Base-by-base conservation (phyloP, 2,329 filamentous ascomycete genomes). In the Pezicula carpinea region DNA sequence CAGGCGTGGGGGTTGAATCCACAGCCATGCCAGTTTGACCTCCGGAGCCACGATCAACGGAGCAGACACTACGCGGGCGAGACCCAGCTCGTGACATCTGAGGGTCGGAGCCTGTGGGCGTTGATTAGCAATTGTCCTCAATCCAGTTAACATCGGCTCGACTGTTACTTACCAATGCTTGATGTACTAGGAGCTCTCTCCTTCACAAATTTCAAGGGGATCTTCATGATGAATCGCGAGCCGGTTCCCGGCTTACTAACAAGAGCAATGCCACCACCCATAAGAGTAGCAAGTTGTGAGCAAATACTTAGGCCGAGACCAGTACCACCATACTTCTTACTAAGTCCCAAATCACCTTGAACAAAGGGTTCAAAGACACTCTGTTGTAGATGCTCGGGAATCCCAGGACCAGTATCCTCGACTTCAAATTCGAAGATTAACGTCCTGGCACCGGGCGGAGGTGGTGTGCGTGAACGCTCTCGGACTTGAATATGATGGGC, bases 311-410 rank as follows among this genome's bases (percentile, higher is more conserved):
- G 66, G 2, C 91, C 91, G 2, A 96, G 71, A 4, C 91, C 91
- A 1, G 91, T 96, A 14, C 91, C 91, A 15, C 89, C 89, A 61
- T 85, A 95, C 60, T 93, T 93, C 65, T 89, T 95, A 70, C 87
- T 95, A 14, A 96, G 69, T 1, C 89, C 87, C 1, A 93, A 70
- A 61, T 96, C 90, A n/a, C 87, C 91, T 66, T 96, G 91, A 0
- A 96, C 87, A 61, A 96, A 96, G 0, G 91, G 91, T 64, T 96
- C 91, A 62, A 96, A 96, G 8, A 96, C 89, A 55, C 84, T 84
- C 47, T 87, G 74, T 57, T 90, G 89, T 65, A 95, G 79, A 53
- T 85, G 71, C 6, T 83, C 78, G 0, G 89, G 81, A 47, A 96
- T 95, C 22, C 91, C 91, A 0, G 89, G 90, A 0, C 91, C 91